These are phyloP conservation scores for Neurospora sp. DNA, from an alignment of 495 filamentous ascomycete genomes.

Conservation along the genomic window DNA sequence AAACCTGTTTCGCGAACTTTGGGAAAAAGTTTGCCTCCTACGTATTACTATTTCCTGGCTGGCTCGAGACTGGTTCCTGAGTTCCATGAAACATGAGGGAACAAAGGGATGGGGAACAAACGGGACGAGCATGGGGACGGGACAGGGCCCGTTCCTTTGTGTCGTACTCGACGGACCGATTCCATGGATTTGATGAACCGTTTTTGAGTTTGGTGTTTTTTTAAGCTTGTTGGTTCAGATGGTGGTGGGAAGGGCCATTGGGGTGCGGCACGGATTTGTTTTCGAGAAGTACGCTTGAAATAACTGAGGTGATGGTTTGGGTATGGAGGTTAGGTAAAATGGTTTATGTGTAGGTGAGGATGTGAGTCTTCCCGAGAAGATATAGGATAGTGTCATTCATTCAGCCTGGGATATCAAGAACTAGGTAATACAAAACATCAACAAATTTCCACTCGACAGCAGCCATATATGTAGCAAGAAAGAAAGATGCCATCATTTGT, in stretches of 20 bases:
- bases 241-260: background rate
- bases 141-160: background rate
- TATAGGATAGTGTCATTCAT: background rate
- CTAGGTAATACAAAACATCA: background rate
- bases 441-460: background rate
- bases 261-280: background rate
- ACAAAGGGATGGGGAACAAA: background rate
- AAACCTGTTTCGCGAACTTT: background rate
- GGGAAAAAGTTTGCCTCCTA: background rate
- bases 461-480: background rate
- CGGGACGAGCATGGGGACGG: background rate
- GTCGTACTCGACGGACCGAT: background rate
- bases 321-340: constrained; percentile 48
- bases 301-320: background rate
- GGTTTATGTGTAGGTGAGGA: constrained; percentile 5
- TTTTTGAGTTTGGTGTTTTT: background rate
- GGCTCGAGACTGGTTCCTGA: background rate
- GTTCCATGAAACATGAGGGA: background rate
- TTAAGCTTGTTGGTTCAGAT: background rate
- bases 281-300: background rate
- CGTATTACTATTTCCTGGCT: background rate
- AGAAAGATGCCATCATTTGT: too few species aligned
- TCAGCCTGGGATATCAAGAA: background rate
- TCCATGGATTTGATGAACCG: background rate
- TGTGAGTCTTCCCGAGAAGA: background rate